Evolutionary conservation across 768 basidiomycete species (phyloP).

Genomic region (Inosperma sp.): DNA sequence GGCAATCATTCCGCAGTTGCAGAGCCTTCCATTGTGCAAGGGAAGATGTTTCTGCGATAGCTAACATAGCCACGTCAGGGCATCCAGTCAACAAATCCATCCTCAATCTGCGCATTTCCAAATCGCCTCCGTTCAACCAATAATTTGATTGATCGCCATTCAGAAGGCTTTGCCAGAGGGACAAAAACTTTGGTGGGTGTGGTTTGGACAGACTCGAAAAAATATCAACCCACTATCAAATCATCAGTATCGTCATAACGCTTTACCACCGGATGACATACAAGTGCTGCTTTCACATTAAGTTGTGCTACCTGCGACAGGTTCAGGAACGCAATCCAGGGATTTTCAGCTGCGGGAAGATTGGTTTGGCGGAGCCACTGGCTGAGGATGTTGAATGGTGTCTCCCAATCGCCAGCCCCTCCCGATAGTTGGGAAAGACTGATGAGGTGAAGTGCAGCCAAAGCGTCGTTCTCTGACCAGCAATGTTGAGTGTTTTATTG

Average conservation of each 20-base stretch:
- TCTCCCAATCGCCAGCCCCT: conserved; percentile 64
- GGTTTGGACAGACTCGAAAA: conserved; percentile 60
- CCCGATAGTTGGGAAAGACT: conserved; percentile 69
- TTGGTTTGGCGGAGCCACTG: conserved; percentile 74
- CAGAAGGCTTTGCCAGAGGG: conserved; percentile 64
- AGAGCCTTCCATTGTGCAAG: conserved; percentile 71
- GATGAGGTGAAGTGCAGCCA: conserved; percentile 75
- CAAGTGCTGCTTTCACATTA: conserved; percentile 68
- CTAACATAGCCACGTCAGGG: conserved; percentile 73
- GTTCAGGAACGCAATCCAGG: conserved; percentile 50
- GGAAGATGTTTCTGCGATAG: conserved; percentile 67
- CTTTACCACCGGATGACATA: conserved; percentile 36
- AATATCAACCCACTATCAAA: conserved; percentile 69
- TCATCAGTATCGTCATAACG: conserved; percentile 15
- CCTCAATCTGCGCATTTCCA: conserved; percentile 39
- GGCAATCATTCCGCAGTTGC: conserved; percentile 56
- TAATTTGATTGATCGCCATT: conserved; percentile 42
- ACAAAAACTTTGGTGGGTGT: conserved; percentile 60
- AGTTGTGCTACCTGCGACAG: conserved; percentile 53
- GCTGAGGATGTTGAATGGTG: conserved; percentile 62
- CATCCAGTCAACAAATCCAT: conserved; percentile 74
- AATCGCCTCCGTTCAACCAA: conserved; percentile 33
- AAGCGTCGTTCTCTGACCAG: conserved; percentile 64
- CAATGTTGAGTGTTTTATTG: conserved; percentile 49
- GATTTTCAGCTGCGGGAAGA: conserved; percentile 59